These are phyloP conservation scores for Ceratobasidium sp. DNA, from an alignment of 1,284 basidiomycete genomes.

Conservation along the genomic window DNA sequence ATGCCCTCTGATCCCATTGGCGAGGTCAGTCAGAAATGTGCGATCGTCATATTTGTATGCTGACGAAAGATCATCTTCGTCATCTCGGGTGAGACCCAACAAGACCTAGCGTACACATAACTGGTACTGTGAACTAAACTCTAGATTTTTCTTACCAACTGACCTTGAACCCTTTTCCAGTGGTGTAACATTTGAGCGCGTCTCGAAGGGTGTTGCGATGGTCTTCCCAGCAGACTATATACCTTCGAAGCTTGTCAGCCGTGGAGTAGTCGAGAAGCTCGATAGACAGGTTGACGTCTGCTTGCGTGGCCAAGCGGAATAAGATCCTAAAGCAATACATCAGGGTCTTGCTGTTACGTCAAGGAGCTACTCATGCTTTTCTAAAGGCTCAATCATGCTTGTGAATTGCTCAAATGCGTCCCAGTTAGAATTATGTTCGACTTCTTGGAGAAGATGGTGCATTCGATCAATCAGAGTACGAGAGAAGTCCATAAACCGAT, in stretches of 20 bases:
- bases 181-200: too few species aligned
- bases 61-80: neutral
- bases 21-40: neutral
- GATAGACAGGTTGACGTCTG: too few species aligned
- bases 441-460: conserved; percentile 1
- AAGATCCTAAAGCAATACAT: too few species aligned
- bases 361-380: neutral
- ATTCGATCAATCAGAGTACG: conserved; percentile 16
- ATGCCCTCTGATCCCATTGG: neutral
- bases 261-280: too few species aligned
- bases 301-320: too few species aligned
- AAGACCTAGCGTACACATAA: neutral
- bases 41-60: conserved; percentile 26
- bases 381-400: conserved; percentile 20
- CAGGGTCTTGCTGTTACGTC: too few species aligned
- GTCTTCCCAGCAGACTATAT: too few species aligned
- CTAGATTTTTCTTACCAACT: neutral
- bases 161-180: neutral
- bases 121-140: neutral
- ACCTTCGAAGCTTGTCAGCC: too few species aligned
- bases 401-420: conserved; percentile 3
- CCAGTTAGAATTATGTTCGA: neutral
- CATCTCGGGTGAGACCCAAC: neutral
- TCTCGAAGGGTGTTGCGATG: too few species aligned
- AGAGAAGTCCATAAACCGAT: conserved; percentile 12